phyloP scores from a whole-genome alignment of 2,329 filamentous ascomycete species.

The Aureobasidium sp. region DNA sequence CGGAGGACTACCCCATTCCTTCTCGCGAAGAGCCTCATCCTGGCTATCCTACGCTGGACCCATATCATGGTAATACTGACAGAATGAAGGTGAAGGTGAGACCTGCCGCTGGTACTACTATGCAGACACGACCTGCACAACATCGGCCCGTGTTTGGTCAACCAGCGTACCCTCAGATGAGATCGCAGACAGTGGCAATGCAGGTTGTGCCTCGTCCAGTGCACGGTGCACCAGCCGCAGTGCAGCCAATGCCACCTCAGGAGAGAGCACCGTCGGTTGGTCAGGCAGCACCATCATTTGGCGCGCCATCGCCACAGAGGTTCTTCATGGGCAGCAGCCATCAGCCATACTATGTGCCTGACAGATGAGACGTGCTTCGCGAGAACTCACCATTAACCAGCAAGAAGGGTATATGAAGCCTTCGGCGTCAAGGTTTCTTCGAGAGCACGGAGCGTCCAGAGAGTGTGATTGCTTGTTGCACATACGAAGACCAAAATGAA shows the following conservation, averaged over 20 bases:
- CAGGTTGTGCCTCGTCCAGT: conserved; percentile 17
- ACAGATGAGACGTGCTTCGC: background rate
- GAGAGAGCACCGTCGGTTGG: conserved; percentile 28
- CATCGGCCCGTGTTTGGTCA: conserved; percentile 12
- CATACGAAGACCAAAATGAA: background rate
- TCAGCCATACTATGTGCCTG: background rate
- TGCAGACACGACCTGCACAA: background rate
- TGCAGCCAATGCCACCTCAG: conserved; percentile 26
- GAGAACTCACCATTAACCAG: background rate
- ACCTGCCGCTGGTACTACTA: background rate
- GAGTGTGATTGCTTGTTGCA: background rate
- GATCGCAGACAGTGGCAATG: conserved; percentile 2
- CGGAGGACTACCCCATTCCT: background rate
- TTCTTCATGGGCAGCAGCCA: conserved; percentile 1
- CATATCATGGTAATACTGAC: background rate
- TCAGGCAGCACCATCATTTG: conserved; percentile 19
- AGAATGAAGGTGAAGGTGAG: background rate
- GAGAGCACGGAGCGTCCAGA: background rate
- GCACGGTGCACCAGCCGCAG: conserved; percentile 27
- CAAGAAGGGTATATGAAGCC: background rate
- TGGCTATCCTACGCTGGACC: background rate
- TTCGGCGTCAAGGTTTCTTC: background rate
- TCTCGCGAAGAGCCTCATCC: background rate
- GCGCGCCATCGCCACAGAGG: conserved; percentile 11
- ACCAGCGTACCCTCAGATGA: conserved; percentile 10